Evolutionary conservation across 495 filamentous ascomycete genomes (phyloP), one percentile per base, ranked within the genome.

Genomic region (Staphylotrichum longicolle): DNA sequence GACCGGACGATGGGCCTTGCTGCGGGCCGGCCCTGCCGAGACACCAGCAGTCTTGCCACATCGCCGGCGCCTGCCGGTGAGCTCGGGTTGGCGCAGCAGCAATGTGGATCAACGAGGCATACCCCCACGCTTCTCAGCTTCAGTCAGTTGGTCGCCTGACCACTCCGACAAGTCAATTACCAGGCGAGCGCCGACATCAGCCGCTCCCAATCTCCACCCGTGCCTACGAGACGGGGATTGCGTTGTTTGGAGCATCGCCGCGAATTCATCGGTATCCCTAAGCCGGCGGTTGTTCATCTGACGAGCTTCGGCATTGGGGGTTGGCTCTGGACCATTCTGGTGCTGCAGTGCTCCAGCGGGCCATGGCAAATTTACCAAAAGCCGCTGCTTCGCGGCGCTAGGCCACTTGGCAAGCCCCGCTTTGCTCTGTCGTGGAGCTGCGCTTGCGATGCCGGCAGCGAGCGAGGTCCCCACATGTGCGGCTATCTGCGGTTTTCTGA

Each of bases 401-500:
- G 52, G 57, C 49, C 32, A 34, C 54, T 64, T 64, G 57, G 62
- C 57, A 57, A 32, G 32, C 49, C 32, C 58, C 58, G 20, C 58
- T 60, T 60, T 32, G 8, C 14, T 34, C 35, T 9, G 9, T 27
- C 27, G 20, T 60, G 57, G 50, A 48, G 44, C 52, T 55, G 51
- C 44, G 27, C 7, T 35, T 50, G 60, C 39, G 35, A 57, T 62
- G 61, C 60, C 52, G 64, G 63, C 45, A 66, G 61, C 15, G 10
- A 30, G n/a, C 30, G 39, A 27, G 10, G 27, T 49, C 64, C 49
- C 66, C 63, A 67, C 63, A 41, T 5, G 37, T 33, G 42, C 68
- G 70, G 70, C 64, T 74, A 74, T 62, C 59, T 46, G 60, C 72
- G 72, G 72, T 66, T 60, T 66, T 70, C 57, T 63, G 68, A 73